A percentile compares a stretch with the other conserved stretches of the same genome.
Conservation (phyloP, 345 rosid species). For the Microcos paniculata region DNA sequence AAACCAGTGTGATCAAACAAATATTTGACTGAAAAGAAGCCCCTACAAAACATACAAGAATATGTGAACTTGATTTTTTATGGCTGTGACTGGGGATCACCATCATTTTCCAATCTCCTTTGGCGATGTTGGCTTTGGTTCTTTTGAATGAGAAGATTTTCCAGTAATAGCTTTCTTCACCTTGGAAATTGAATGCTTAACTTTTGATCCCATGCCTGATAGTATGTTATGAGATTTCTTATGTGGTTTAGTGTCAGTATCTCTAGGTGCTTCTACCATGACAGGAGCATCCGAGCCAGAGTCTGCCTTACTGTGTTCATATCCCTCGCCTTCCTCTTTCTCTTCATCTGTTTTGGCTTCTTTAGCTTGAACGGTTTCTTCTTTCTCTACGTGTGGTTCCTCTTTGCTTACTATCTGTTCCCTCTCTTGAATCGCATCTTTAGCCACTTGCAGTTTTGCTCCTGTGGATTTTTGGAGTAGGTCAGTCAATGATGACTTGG, state of each 20-base stretch:
- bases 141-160: constrained; percentile 57
- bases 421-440: constrained; percentile 23
- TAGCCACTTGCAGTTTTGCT: constrained; percentile 22
- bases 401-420: constrained; percentile 25
- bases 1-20: background rate
- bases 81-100: background rate
- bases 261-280: constrained; percentile 62
- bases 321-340: constrained; percentile 33
- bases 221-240: constrained; percentile 81
- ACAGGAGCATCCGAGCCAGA: constrained; percentile 57
- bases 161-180: constrained; percentile 90
- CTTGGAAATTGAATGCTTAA: constrained; percentile 84
- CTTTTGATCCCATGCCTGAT: constrained; percentile 83
- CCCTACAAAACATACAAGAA: background rate
- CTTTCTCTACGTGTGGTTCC: constrained; percentile 23
- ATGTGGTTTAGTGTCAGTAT: constrained; percentile 44
- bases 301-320: constrained; percentile 47
- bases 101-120: constrained; percentile 23
- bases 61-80: background rate
- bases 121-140: constrained; percentile 49
- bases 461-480: constrained; percentile 41
- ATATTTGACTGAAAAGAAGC: constrained; percentile 1
- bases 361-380: constrained; percentile 23
- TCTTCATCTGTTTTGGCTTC: constrained; percentile 50
- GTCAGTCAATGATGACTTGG: constrained; percentile 39